Base-by-base conservation (phyloP, 2,329 filamentous ascomycete species). In the Neocucurbitaria cava region DNA sequence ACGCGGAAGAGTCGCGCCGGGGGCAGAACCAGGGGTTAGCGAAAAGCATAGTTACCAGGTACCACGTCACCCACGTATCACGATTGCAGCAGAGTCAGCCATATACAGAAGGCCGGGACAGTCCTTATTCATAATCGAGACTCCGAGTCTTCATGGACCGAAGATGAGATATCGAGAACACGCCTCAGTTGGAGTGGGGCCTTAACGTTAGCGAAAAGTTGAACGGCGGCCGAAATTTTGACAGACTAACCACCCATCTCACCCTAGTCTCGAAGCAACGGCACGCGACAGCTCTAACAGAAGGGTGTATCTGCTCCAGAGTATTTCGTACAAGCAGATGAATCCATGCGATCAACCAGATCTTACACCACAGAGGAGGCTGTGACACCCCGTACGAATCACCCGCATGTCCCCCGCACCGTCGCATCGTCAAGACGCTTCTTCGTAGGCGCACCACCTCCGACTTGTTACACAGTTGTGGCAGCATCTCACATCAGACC, bases 401-500 rank as follows among this genome's bases (percentile, higher is more conserved):
- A 54, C 39, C 49, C 46, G 45, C 52, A 35, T n/a, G 9, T 36
- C 43, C 18, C 20, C 18, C 33, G 41, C 36, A 24, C 26, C 31
- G 38, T 20, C 41, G 49, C 49, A 35, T 40, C 21, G n/a, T 33
- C 24, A 28, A 18, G 9, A n/a, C 15, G 20, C 9, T 17, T 31
- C 51, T 33, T 35, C 18, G 46, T 52, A 54, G 52, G 48, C 50
- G 38, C 21, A 28, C n/a, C 35, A 42, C 42, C 23, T 44, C 43
- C 45, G 40, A n/a, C 10, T 2, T 3, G 52, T 58, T 47, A 30
- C 50, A 56, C 54, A 38, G n/a, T 24, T 43, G 18, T 46, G 42
- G 38, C 33, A 31, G 18, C 18, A 49, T 57, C 52, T 50, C 43
- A 59, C 54, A 40, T 59, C 56, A 58, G 53, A 57, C 26, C 41